These are phyloP conservation scores for Apiotrichum domesticum DNA, from an alignment of 1,284 basidiomycete species.

Conservation along the genomic window DNA sequence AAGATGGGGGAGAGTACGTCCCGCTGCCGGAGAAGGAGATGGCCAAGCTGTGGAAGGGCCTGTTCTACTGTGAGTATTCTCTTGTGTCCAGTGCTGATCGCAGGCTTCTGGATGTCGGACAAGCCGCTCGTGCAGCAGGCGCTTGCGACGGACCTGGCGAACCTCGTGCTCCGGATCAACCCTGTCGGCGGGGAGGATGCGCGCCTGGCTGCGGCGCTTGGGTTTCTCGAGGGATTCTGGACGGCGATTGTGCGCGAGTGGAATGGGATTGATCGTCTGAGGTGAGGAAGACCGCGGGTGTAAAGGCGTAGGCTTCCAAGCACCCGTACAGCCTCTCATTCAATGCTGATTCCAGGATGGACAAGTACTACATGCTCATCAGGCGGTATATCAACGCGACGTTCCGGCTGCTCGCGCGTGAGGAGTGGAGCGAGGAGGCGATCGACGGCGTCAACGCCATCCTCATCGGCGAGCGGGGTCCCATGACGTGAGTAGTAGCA, in stretches of 20 bases:
- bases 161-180: constrained; percentile 66
- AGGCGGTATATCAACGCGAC: constrained; percentile 78
- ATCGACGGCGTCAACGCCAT: constrained; percentile 64
- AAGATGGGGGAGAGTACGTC: constrained; percentile 31
- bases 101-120: constrained; percentile 99
- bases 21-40: constrained; percentile 64
- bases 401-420: constrained; percentile 68
- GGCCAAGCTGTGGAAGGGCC: constrained; percentile 92
- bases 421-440: constrained; percentile 59
- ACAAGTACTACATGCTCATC: constrained; percentile 96
- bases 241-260: constrained; percentile 80
- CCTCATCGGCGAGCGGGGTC: constrained; percentile 58
- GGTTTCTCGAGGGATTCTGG: constrained; percentile 87
- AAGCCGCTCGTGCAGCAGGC: constrained; percentile 94
- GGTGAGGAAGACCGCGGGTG: constrained; percentile 53
- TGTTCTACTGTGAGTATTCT: constrained; percentile 80
- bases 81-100: not conserved
- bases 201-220: constrained; percentile 54
- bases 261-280: constrained; percentile 80
- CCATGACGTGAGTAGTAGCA: constrained; percentile 60
- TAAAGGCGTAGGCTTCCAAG: not conserved
- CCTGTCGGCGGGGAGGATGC: constrained; percentile 26
- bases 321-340: too few species aligned
- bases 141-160: constrained; percentile 76
- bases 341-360: constrained; percentile 57